Evolutionary conservation across 345 rosid genomes (phyloP), one percentile per base, ranked within the genome.

Genomic region (Hevea brasiliensis): DNA sequence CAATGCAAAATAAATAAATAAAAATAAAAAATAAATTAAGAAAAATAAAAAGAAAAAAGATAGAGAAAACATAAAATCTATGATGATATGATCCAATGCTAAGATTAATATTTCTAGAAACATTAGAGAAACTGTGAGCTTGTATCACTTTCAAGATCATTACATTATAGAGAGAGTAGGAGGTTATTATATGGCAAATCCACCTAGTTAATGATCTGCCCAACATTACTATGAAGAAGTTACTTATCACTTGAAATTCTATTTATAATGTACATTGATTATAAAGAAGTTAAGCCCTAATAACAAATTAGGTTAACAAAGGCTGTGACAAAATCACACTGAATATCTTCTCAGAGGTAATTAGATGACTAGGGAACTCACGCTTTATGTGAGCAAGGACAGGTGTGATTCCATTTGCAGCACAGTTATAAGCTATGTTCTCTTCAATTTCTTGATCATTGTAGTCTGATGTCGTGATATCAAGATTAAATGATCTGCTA

Each of bases 401-500:
- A 67, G 98, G 92, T 9, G 74, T 62, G n/a, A 95, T 82, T 57
- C 88, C 90, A 80, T 92, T 95, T 17, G 83, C 79, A 48, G 61
- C 40, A 89, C 97, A 92, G 81, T 95, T 95, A 59, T 89, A 87
- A 72, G 87, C 90, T 79, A 95, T 92, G 75, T 95, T 92, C 59
- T 95, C 97, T 79, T 92, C 93, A 61, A 95, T 91, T 85, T 92
- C 98, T 70, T 81, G 85, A 74, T 95, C 99, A 70, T 82, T 71
- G 62, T 89, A 95, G 78, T 95, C 98, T 26, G 98, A 95, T 57
- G 98, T 89, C 44, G 98, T 90, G 71, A 95, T 80, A 76, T 95
- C 96, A 68, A 95, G 90, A 70, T 77, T 24, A 75, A 86, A 86
- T 61, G 89, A 77, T 65, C 86, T 89, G 65, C 61, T 74, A 61